These are phyloP conservation scores for Gossypium sturtianum DNA, from an alignment of 345 rosid species.

Conservation along the genomic window DNA sequence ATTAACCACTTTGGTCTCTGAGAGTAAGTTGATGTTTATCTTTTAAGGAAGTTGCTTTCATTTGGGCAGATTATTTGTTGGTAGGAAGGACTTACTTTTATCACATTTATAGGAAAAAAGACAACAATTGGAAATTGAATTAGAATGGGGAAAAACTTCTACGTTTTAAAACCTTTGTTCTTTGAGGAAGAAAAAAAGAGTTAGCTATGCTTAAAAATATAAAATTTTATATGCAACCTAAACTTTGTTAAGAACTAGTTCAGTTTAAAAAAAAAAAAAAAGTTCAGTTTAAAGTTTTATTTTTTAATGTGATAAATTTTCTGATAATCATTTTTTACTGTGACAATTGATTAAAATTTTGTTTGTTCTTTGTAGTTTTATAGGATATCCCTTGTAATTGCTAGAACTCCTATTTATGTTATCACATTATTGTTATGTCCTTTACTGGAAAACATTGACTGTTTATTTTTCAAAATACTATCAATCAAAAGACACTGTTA, in stretches of 20 bases:
- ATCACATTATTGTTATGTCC: background rate
- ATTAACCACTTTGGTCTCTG: conserved; percentile 36
- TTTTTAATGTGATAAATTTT: background rate
- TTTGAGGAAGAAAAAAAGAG: too few relatives aligned
- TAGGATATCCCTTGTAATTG: background rate
- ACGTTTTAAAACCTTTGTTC: too few relatives aligned
- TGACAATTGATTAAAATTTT: background rate
- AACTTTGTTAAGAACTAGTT: background rate
- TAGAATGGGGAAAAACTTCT: background rate
- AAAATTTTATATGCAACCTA: background rate
- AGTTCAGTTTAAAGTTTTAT: background rate
- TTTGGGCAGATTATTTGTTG: background rate
- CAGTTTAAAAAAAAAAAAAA: background rate
- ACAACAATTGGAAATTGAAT: background rate
- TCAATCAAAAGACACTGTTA: background rate
- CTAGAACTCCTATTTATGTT: background rate
- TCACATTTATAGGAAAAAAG: background rate
- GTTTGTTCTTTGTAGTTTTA: background rate
- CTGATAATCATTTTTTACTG: too few relatives aligned
- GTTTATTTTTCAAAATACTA: background rate
- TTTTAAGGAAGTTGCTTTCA: conserved; percentile 4
- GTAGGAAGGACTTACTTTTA: background rate
- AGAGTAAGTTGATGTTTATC: conserved; percentile 41
- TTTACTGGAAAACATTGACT: background rate
- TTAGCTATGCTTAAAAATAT: conserved; percentile 12